Evolutionary conservation across 306 rosid genomes (phyloP), one percentile per base, ranked within the genome.

Genomic region (Acmispon strigosus): DNA sequence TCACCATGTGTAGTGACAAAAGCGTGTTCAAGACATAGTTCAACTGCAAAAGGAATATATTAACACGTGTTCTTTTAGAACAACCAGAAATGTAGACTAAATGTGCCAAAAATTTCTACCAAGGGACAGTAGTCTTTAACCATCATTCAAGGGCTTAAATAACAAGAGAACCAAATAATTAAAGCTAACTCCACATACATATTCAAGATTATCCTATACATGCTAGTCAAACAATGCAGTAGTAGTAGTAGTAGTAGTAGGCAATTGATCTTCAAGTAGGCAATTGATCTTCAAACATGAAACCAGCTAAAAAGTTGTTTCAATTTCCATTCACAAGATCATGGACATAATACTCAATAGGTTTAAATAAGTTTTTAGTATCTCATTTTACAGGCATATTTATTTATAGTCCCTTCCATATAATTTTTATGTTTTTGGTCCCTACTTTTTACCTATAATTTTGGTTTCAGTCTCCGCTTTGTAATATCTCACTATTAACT

Each of bases 1-100:
- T 79, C 84, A 94, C 92, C 97, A 94, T 94, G 88, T 89, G 87
- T 48, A 94, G 74, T 0, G 99, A 91, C 58, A 91, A 73, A 37
- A 94, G 83, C 2, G 99, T 91, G 85, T 94, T 94, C 80, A 94
- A 73, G 58, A 86, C 80, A 64, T 89, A 94, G 82, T 87, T 91
- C 85, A 91, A 78, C 99, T 94, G 91, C 80, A 59, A 72, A 82
- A 39, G 54, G 27, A 73, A 17, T 51, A 66, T 13, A 58, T 54
- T 29, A 20, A 60, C 48, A n/a, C 50, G 48, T 55, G 70, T 61
- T 8, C 44, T 41, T 52, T 44, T n/a, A 55, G 78, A 67, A 60
- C 42, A 51, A 19, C 2, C 53, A 24, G 57, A 37, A 41, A 70
- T 22, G 51, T 78, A 39, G 49, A 51, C 76, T 54, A 16, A 34